Evolutionary conservation across 225 moss, liverwort and hornwort genomes (phyloP).

Genomic region (Antitrichia curtipendula): DNA sequence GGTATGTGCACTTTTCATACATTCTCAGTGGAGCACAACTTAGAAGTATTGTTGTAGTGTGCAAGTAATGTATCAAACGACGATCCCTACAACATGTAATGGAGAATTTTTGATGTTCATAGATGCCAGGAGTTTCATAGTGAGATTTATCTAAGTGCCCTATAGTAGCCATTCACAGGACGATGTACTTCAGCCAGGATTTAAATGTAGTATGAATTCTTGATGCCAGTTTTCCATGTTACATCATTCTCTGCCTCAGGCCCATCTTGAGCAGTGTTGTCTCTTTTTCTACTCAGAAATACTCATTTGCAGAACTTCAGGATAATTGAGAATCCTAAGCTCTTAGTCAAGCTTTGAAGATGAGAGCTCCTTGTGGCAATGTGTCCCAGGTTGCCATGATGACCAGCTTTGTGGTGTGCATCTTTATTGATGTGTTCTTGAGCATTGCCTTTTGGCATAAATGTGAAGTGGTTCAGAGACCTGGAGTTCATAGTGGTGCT

Average conservation of each 20-base stretch:
- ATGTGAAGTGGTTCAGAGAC: background rate
- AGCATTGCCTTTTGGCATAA: background rate
- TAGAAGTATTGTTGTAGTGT: background rate
- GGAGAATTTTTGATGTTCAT: background rate
- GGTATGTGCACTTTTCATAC: background rate
- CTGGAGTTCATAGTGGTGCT: background rate
- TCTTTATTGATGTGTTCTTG: background rate
- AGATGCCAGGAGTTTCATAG: background rate
- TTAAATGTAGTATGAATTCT: background rate
- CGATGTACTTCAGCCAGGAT: background rate
- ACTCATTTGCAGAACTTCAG: background rate
- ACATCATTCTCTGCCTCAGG: background rate
- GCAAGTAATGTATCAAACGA: background rate
- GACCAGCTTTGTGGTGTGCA: background rate
- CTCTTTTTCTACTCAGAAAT: background rate
- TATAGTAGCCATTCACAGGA: background rate
- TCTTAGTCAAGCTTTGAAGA: background rate
- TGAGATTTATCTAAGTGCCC: background rate
- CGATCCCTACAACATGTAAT: background rate
- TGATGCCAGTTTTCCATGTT: background rate
- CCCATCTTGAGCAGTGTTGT: background rate
- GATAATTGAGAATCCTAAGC: background rate
- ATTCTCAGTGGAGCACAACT: background rate
- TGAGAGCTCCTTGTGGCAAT: background rate
- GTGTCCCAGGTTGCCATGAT: background rate